Percentiles rank a stretch among this genome's conserved stretches.
These are phyloP conservation scores for Saccharomyces pastorianus DNA, from an alignment of 1,139 yeast genomes.

Conservation along the genomic window DNA sequence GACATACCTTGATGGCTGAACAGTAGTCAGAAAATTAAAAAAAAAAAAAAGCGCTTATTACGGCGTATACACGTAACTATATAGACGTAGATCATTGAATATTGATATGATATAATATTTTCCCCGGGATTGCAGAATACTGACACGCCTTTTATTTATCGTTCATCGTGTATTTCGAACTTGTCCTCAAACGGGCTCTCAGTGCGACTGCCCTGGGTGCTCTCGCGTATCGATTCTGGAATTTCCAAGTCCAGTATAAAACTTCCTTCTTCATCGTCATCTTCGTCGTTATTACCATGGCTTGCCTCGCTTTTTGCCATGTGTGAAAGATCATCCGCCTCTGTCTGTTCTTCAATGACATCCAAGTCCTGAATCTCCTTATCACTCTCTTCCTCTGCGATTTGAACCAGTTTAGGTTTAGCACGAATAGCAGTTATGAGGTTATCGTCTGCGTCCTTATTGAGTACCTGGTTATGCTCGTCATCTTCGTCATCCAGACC, in stretches of 20 bases:
- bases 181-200: conserved; percentile 12
- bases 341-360: conserved; percentile 43
- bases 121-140: no score
- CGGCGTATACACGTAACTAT: not conserved
- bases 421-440: conserved; percentile 61
- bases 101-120: not conserved
- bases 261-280: conserved; percentile 22
- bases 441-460: conserved; percentile 8
- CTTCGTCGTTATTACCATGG: conserved; percentile 10
- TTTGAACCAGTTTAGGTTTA: conserved; percentile 56
- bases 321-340: conserved; percentile 14
- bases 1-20: not conserved
- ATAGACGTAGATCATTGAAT: not conserved
- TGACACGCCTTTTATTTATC: not conserved
- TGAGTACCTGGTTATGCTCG: conserved; percentile 2
- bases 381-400: conserved; percentile 27
- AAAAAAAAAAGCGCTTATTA: not conserved
- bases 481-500: conserved; percentile 21
- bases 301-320: conserved; percentile 16
- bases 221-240: conserved; percentile 10
- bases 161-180: conserved; percentile 25
- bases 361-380: conserved; percentile 32
- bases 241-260: conserved; percentile 24
- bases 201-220: not conserved
- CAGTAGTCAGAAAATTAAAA: not conserved